These are phyloP conservation scores for Colletotrichum musae DNA, from an alignment of 2,329 filamentous ascomycete species.

Conservation along the genomic window DNA sequence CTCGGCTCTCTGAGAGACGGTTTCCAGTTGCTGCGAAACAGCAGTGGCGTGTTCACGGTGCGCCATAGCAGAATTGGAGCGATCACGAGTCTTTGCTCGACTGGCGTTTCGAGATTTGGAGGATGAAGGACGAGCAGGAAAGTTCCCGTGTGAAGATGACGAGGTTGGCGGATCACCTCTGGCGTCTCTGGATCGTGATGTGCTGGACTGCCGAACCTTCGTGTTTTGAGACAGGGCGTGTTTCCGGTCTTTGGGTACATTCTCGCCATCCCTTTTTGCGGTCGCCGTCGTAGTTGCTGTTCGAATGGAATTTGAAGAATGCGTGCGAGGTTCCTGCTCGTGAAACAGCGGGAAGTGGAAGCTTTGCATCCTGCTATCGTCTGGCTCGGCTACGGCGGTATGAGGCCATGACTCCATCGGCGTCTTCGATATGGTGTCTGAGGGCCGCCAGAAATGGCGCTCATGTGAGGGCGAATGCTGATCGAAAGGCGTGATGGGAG, in stretches of 20 bases:
- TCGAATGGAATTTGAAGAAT: too few species aligned
- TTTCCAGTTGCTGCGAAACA: slow-evolving; percentile 45
- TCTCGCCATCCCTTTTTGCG: too few species aligned
- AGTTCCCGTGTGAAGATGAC: too few species aligned
- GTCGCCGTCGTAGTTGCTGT: too few species aligned
- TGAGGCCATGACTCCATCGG: slow-evolving; percentile 39
- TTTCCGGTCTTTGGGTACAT: too few species aligned
- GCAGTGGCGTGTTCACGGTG: slow-evolving; percentile 21
- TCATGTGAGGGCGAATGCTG: slow-evolving; percentile 41
- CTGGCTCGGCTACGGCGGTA: slow-evolving; percentile 4
- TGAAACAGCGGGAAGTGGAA: neutral
- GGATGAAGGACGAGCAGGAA: slow-evolving; percentile 46
- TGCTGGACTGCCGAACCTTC: too few species aligned
- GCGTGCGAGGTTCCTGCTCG: too few species aligned
- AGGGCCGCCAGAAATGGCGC: slow-evolving; percentile 44
- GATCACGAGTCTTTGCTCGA: slow-evolving; percentile 44
- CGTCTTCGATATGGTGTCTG: slow-evolving; percentile 40
- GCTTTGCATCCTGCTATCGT: neutral
- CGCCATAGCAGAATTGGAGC: slow-evolving; percentile 43
- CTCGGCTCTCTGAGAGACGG: slow-evolving; percentile 45
- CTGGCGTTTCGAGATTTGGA: slow-evolving; percentile 56
- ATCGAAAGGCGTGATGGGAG: slow-evolving; percentile 43
- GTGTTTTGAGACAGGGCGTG: too few species aligned
- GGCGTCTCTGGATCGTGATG: neutral
- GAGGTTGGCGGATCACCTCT: neutral